Base-by-base conservation (phyloP, 192 early-diverging fungal species). In the Gigaspora rosea region DNA sequence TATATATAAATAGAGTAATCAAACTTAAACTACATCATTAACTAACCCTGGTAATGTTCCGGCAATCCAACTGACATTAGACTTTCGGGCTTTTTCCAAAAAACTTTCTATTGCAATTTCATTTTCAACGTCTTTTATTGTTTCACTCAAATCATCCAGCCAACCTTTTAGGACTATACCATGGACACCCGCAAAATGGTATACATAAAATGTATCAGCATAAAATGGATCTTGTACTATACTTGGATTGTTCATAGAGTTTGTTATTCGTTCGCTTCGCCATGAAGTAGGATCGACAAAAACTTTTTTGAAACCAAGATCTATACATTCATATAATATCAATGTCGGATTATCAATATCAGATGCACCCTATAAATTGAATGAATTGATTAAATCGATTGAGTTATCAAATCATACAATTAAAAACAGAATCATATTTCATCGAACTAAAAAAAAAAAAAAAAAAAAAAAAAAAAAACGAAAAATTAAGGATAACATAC, bases 171-270 rank as follows among this genome's bases (percentile, higher is more conserved):
- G 82, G 27, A 86, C 85, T 8, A 94, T 80, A 13, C 86, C 85
- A 78, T 94, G 91, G 3, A 88, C 90, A 57, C 93, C 94, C 57
- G 82, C 83, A 27, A 85, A 78, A 71, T 95, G 93, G 50, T 92
- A 89, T 8, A 88, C 82, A 71, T 91, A 95, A 63, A 92, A 90
- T 18, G 86, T 85, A 33, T 90, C 84, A 36, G 85, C 78, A 57
- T 90, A 90, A 59, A 87, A 79, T 9, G 88, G 78, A 72, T 95
- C 93, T 0, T 78, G 73, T 4, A 88, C 75, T 48, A 95, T 76
- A 36, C 79, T 78, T 47, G 90, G 86, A n/a, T 35, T 41, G 15
- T 61, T 62, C 20, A 58, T 46, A 15, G 67, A 69, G 22, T 32
- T 69, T 32, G 67, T 69, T 16, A 69, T 27, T 51, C 36, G 48